Base-by-base conservation (phyloP, 176 grass and related monocot genomes). In the Coix lacrymajobi region DNA sequence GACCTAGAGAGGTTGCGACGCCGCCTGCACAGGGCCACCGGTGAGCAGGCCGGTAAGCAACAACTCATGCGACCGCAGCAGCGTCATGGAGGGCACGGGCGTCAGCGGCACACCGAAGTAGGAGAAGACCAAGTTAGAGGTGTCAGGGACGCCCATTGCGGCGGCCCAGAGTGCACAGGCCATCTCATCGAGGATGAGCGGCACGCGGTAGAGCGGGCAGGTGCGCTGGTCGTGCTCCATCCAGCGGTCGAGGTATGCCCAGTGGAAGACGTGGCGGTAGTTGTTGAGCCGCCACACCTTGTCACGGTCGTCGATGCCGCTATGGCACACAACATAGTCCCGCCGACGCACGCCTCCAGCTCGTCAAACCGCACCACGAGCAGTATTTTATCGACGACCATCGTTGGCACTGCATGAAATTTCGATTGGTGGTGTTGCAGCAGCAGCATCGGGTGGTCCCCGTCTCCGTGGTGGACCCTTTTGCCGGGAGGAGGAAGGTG, bases 221-320 rank as follows among this genome's bases (percentile, higher is more conserved):
- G 95, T 98, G 71, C 90, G 78, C 88, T 93, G 92, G 82, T 94
- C 92, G 81, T 91, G 83, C 36, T 91, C 95, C 83, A 98, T 90
- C 95, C 95, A 98, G 46, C 84, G 87, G 89, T 98, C 95, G 1
- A 98, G 87, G 86, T 92, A 98, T 0, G 82, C 92, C 5, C 83
- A 40, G 88, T 98, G 95, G 75, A 98, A 98, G 40, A 88, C 87
- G 89, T 98, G 95, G 44, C 88, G 87, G 90, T 92, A 98, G 83
- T 98, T 98, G 60, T 5, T 69, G 69, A 98, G 79, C 51, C 87
- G 68, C 12, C 95, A 89, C 49, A 98, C 95, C 79, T 92, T 84
- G 69, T 94, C 90, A 33, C 46, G 74, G 38, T 65, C 86, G 78
- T 86, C 86, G 90, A 98, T 77, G 81, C 76, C 92, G 73, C 64